Percentiles rank a stretch among this genome's conserved stretches.
These are phyloP conservation scores for Urtica urens DNA, from an alignment of 306 rosid species.

Conservation along the genomic window DNA sequence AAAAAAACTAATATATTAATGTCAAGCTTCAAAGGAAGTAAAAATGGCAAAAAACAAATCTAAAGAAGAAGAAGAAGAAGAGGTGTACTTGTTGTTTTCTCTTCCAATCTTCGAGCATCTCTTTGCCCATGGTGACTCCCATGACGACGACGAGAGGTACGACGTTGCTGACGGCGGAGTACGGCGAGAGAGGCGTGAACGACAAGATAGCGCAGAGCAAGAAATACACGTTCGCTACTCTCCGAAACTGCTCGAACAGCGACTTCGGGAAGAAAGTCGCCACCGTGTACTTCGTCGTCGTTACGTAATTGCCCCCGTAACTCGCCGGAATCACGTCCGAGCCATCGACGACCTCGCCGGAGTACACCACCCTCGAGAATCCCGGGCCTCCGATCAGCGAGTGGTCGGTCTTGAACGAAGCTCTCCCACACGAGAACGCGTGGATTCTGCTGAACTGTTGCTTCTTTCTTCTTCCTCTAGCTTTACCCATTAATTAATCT, in stretches of 20 bases:
- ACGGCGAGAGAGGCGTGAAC: conserved; percentile 73
- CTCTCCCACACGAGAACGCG: conserved; percentile 60
- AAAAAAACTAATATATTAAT: too few species aligned
- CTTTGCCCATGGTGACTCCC: conserved; percentile 87
- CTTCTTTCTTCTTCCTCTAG: conserved; percentile 47
- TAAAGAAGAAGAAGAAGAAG: neutral
- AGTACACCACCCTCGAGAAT: conserved; percentile 68
- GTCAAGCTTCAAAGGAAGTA: too few species aligned
- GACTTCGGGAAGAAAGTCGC: conserved; percentile 82
- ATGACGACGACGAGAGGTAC: conserved; percentile 70
- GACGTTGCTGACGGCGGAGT: conserved; percentile 67
- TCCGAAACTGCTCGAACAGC: conserved; percentile 82
- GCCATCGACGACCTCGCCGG: conserved; percentile 60
- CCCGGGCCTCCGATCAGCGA: conserved; percentile 93
- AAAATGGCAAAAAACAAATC: neutral
- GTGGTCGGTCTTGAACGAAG: conserved; percentile 61
- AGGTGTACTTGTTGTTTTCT: conserved; percentile 73
- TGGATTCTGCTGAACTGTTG: conserved; percentile 74
- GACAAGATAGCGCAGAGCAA: conserved; percentile 66
- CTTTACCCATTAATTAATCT: too few species aligned
- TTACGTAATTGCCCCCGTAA: conserved; percentile 68
- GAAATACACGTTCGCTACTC: conserved; percentile 83
- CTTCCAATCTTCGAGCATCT: conserved; percentile 70
- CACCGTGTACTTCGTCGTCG: conserved; percentile 70
- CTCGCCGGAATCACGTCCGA: conserved; percentile 26